Conservation (phyloP, 192 early-diverging fungal species). For the Podila epicladia region DNA sequence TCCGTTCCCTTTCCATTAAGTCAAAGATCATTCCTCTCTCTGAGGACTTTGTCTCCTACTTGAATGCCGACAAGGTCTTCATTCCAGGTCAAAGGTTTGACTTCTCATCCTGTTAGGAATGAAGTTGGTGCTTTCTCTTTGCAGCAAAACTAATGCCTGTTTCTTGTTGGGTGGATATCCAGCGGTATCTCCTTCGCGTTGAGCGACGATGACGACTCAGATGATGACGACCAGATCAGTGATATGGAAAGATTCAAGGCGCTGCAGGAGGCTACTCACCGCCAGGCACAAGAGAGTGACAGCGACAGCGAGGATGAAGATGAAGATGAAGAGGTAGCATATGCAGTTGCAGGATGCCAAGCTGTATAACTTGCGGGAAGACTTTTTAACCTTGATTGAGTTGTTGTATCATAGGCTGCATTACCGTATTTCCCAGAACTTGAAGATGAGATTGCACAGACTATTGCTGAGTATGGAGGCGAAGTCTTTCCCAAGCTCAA, state of each 20-base stretch:
- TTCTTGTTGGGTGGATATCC: not conserved
- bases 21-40: conserved; percentile 80
- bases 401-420: not conserved
- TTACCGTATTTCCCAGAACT: conserved; percentile 73
- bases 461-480: conserved; percentile 79
- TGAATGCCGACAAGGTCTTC: conserved; percentile 86
- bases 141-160: not conserved
- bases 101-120: not conserved
- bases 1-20: conserved; percentile 74
- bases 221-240: conserved; percentile 8
- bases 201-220: conserved; percentile 23
- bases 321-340: conserved; percentile 42
- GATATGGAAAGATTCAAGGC: conserved; percentile 35
- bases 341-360: not conserved
- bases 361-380: not conserved
- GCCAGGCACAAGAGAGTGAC: conserved; percentile 6
- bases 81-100: conserved; percentile 75
- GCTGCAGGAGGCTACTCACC: conserved; percentile 12
- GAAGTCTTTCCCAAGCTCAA: conserved; percentile 93
- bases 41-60: conserved; percentile 82
- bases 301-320: conserved; percentile 48
- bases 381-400: not conserved
- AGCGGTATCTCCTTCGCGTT: conserved; percentile 38
- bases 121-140: not conserved
- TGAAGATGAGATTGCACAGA: conserved; percentile 65